Evolutionary conservation across 805 yeast species (phyloP), one percentile per base, ranked within the genome.

Genomic region (Spathaspora girioi): DNA sequence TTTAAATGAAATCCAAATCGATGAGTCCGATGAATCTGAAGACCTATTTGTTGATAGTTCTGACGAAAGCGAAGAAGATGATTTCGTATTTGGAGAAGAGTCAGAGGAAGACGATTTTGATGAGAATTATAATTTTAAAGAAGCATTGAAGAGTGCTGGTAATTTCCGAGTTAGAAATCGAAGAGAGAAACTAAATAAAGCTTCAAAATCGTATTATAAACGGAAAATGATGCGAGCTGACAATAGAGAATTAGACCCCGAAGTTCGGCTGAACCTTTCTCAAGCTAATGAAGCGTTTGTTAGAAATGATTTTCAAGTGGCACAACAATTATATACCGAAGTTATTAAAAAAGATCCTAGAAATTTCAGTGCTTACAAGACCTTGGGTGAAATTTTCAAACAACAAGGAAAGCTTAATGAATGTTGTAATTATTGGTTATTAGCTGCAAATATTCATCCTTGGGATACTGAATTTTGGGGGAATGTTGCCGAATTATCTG

Each of bases 271-370:
- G 38, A 62, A 84, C 50, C 65, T 89, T 19, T 83, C 93, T 9
- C 76, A 77, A 56, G 97, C 96, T 1, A 87, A 89, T 60, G 91
- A 85, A 58, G 88, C 90, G 0, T 91, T 85, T 73, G 96, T 87
- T 1, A 63, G 78, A 29, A 77, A 78, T 46, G 86, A 87, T 59
- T 75, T 80, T 17, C 80, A 77, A 29, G 75, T 70, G 0, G 93
- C 96, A 0, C 78, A 81, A 57, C 69, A 78, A 47, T 63, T 78
- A 47, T 92, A 79, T 66, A 70, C 75, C 57, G 89, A 82, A 54
- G 96, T 90, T 11, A 84, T 93, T 53, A 83, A 84, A 58, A 75
- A 83, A 49, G 97, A 91, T 62, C 85, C 89, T 12, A 80, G 81
- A 56, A 87, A 88, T 63, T 86, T 82, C 65, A 82, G 87, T 44